Base-by-base conservation (phyloP, 495 filamentous ascomycete species). In the Neurospora sp. region DNA sequence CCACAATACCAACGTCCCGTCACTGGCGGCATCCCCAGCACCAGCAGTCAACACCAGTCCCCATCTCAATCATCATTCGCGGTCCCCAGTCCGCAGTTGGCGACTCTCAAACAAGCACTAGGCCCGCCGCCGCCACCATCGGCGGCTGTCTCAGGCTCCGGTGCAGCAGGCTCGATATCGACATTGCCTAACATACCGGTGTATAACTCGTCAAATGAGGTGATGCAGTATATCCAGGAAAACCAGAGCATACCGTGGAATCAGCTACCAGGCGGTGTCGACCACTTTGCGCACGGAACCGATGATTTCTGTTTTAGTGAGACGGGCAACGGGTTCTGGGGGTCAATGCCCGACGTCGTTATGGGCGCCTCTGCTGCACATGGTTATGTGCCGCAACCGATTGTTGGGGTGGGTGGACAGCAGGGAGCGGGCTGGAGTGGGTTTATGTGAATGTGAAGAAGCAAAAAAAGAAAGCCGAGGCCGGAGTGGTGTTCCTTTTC, bases 231-330 rank as follows among this genome's bases (percentile, higher is more conserved):
- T 12, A 73, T 86, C 18, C 75, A 77, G 9, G 75, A 78, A 23
- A 79, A 81, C 72, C 79, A 83, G 72, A 73, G 72, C 16, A 44
- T 79, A 73, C 79, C 82, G 74, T 77, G 80, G 83, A 39, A 76
- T 74, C 70, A 78, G 72, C 37, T 74, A 38, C 82, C 83, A 9
- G 84, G 84, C 3, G 82, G 83, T 18, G 77, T 85, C 5, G 80
- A 81, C 62, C 79, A 80, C 70, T 86, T 86, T 73, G 79, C 84
- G 41, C 80, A 82, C 72, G 84, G 84, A n/a, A 73, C 76, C 7
- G 77, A 80, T 60, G 71, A 77, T 23, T 8, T 76, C 35, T 35
- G 70, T 11, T 72, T 75, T 42, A 14, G 62, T 38, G 79, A 77
- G 10, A 75, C 20, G 16, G 79, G 79, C 41, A 79, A 79, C 41